phyloP scores from a whole-genome alignment of 2,329 filamentous ascomycete genomes.

The Monilinia laxa region DNA sequence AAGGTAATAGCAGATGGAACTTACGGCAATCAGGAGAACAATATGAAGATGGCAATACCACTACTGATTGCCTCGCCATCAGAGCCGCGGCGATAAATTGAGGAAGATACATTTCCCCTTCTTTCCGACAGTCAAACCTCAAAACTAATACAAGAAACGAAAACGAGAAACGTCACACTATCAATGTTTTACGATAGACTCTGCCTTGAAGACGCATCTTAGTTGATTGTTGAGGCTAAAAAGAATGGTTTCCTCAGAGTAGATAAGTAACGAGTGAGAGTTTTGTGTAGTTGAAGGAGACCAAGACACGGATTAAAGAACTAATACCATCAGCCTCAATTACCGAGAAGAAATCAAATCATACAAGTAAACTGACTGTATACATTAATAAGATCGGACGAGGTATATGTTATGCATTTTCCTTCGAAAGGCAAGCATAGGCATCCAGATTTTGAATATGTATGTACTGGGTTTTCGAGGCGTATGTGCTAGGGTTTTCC shows the following conservation, averaged over 20 bases:
- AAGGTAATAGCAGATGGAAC: conserved; percentile 11
- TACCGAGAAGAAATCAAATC: background rate
- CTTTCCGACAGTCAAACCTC: conserved; percentile 7
- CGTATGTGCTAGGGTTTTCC: background rate
- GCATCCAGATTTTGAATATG: conserved; percentile 18
- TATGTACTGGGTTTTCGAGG: conserved; percentile 1
- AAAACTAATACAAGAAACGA: background rate
- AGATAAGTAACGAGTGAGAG: background rate
- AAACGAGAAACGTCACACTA: conserved; percentile 19
- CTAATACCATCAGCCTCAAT: background rate
- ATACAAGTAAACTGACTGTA: background rate
- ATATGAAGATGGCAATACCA: conserved; percentile 29
- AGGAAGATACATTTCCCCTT: conserved; percentile 31
- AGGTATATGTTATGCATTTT: conserved; percentile 12
- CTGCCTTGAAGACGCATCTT: conserved; percentile 28
- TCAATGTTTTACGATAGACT: conserved; percentile 29
- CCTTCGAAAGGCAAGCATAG: conserved; percentile 4
- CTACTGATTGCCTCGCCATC: conserved; percentile 26
- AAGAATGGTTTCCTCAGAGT: conserved; percentile 1
- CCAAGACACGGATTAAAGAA: background rate
- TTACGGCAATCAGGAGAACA: conserved; percentile 37
- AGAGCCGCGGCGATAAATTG: conserved; percentile 28
- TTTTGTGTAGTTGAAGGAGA: background rate
- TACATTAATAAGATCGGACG: background rate
- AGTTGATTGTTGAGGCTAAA: conserved; percentile 29